Percentiles rank a stretch among this genome's conserved stretches.
Conservation (phyloP, 768 basidiomycete species). For the Floccularia luteovirens region DNA sequence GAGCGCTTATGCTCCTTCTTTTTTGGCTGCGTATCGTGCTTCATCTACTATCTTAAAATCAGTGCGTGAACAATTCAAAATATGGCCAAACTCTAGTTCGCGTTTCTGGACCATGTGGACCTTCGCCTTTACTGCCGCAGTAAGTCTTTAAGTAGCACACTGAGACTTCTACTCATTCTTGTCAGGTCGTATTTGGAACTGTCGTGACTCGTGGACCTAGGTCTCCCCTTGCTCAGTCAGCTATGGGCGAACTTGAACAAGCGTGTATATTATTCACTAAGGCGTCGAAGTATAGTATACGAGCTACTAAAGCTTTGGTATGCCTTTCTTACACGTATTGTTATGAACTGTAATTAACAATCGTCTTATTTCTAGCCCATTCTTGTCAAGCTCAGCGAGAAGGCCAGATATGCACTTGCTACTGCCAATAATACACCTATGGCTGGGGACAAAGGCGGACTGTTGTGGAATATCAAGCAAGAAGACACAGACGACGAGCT, state of each 20-base stretch:
- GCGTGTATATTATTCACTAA: slow-evolving; percentile 61
- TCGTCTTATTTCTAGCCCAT: slow-evolving; percentile 37
- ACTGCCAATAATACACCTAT: slow-evolving; percentile 23
- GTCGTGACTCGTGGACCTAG: slow-evolving; percentile 70
- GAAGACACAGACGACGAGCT: slow-evolving; percentile 59
- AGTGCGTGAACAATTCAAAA: slow-evolving; percentile 37
- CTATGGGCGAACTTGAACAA: slow-evolving; percentile 63
- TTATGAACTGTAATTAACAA: background rate
- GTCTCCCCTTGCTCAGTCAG: slow-evolving; percentile 57
- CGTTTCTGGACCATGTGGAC: slow-evolving; percentile 63
- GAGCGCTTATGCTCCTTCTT: slow-evolving; percentile 56
- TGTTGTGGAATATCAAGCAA: slow-evolving; percentile 45
- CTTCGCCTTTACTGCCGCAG: slow-evolving; percentile 47
- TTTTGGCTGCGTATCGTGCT: slow-evolving; percentile 54
- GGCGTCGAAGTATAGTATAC: slow-evolving; percentile 48
- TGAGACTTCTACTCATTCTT: background rate
- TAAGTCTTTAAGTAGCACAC: slow-evolving; percentile 13
- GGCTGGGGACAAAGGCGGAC: slow-evolving; percentile 25
- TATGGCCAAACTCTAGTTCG: slow-evolving; percentile 37
- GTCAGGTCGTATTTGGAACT: slow-evolving; percentile 69
- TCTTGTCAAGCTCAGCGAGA: slow-evolving; percentile 52
- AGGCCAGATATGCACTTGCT: slow-evolving; percentile 52
- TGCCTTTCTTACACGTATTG: slow-evolving; percentile 11
- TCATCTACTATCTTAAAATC: slow-evolving; percentile 50
- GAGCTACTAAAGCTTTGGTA: slow-evolving; percentile 62